Conservation (phyloP, 106 monocot genomes). For the Dactylorhiza incarnata region DNA sequence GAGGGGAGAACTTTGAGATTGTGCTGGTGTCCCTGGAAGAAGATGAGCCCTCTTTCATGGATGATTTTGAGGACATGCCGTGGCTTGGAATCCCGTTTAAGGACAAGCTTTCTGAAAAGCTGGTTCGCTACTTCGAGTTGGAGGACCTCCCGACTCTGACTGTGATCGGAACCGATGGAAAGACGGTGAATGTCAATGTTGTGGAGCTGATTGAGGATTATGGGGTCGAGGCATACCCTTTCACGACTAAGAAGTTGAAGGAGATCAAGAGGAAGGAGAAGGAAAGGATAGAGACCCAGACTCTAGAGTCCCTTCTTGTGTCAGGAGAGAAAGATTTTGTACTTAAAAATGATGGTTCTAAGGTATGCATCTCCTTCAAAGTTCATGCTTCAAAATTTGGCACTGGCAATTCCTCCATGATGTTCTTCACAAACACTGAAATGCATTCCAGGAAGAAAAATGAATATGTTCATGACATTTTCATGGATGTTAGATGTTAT, state of each 20-base stretch:
- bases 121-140: constrained; percentile 59
- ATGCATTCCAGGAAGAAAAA: neutral
- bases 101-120: constrained; percentile 42
- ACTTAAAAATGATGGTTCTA: constrained; percentile 32
- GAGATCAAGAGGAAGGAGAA: constrained; percentile 43
- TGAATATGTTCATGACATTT: neutral
- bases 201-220: constrained; percentile 59
- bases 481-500: neutral
- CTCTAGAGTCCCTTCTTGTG: constrained; percentile 64
- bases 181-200: constrained; percentile 47
- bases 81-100: constrained; percentile 66
- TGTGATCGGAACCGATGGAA: constrained; percentile 66
- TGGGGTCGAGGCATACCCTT: constrained; percentile 56
- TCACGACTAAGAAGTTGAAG: constrained; percentile 38
- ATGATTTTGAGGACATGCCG: constrained; percentile 36
- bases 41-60: constrained; percentile 25
- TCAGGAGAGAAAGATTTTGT: constrained; percentile 56
- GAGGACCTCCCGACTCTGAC: constrained; percentile 38
- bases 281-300: constrained; percentile 40
- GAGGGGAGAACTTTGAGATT: constrained; percentile 58
- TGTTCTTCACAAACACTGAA: neutral
- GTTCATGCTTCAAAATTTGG: neutral
- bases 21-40: constrained; percentile 49
- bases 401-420: neutral
- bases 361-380: constrained; percentile 26